Conservation (phyloP, 2,329 filamentous ascomycete species). For the Exophiala sideris region DNA sequence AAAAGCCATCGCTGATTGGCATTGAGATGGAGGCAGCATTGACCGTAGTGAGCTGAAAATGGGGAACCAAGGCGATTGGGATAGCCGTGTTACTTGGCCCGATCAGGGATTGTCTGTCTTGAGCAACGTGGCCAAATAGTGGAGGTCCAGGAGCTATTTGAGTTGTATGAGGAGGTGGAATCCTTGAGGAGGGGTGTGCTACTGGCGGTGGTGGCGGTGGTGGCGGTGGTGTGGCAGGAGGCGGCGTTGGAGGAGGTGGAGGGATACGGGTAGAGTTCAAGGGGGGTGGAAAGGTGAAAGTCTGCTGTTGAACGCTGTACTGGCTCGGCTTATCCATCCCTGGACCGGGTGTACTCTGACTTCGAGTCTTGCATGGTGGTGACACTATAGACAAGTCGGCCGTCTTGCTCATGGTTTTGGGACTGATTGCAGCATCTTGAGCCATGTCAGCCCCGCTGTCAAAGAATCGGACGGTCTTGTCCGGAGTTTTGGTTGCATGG, state of each 20-base stretch:
- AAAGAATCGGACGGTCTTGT: not conserved
- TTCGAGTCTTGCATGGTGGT: constrained; percentile 7
- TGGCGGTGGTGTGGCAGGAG: constrained; percentile 20
- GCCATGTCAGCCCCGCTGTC: not conserved
- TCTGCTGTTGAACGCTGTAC: constrained; percentile 1
- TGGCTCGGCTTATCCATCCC: not conserved
- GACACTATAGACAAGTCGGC: constrained; percentile 19
- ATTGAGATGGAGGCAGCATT: constrained; percentile 71
- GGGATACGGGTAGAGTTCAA: constrained; percentile 20
- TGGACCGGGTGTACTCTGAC: constrained; percentile 13
- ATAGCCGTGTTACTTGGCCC: constrained; percentile 33
- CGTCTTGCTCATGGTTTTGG: constrained; percentile 20
- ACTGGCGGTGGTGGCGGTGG: constrained; percentile 20
- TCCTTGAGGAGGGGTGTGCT: not conserved
- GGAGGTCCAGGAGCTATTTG: not conserved
- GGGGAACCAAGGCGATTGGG: constrained; percentile 72
- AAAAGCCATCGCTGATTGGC: constrained; percentile 73
- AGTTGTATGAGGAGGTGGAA: constrained; percentile 9
- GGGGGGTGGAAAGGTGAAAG: constrained; percentile 13
- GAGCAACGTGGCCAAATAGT: not conserved
- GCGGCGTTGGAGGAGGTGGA: constrained; percentile 12
- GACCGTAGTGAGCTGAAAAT: constrained; percentile 75
- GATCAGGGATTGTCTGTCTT: constrained; percentile 11
- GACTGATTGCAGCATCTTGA: constrained; percentile 19
- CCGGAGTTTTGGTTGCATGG: not conserved